phyloP scores from a whole-genome alignment of 495 filamentous ascomycete genomes.

The Penicillium riverlandense region DNA sequence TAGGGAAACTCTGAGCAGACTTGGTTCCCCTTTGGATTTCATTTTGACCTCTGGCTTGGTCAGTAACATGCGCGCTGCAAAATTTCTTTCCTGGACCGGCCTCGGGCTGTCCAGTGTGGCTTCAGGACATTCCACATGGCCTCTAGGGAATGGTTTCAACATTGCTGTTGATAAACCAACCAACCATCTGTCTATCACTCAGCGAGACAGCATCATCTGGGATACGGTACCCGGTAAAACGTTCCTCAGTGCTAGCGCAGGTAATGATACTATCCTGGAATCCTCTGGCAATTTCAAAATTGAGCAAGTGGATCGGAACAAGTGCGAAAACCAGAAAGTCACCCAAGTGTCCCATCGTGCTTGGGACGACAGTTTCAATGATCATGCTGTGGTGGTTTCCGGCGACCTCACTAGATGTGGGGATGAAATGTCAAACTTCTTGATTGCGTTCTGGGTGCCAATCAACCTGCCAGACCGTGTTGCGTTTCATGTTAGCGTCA shows the following conservation, averaged over 20 bases:
- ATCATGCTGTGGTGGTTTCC: slow-evolving; percentile 10
- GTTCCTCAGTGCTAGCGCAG: slow-evolving; percentile 16
- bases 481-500: slow-evolving; percentile 11
- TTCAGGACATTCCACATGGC: slow-evolving; percentile 4
- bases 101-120: slow-evolving; percentile 4
- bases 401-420: slow-evolving; percentile 14
- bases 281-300: slow-evolving; percentile 20
- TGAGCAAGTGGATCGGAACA: slow-evolving; percentile 12
- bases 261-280: slow-evolving; percentile 9
- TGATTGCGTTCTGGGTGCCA: slow-evolving; percentile 13
- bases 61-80: slow-evolving; percentile 9
- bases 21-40: too few relatives aligned
- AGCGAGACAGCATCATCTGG: slow-evolving; percentile 9
- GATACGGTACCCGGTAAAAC: slow-evolving; percentile 8
- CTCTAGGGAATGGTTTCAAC: slow-evolving; percentile 12
- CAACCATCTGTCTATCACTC: slow-evolving; percentile 8
- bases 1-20: too few relatives aligned
- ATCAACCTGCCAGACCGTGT: slow-evolving; percentile 12
- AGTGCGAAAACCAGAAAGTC: slow-evolving; percentile 14
- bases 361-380: slow-evolving; percentile 6
- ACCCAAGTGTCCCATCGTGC: slow-evolving; percentile 1
- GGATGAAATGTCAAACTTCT: slow-evolving; percentile 5
- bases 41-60: too few relatives aligned
- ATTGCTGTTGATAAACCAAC: slow-evolving; percentile 5
- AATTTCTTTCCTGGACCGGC: slow-evolving; percentile 9